phyloP scores from a whole-genome alignment of 805 yeast genomes.

The Cyberlindnera sargentensis region DNA sequence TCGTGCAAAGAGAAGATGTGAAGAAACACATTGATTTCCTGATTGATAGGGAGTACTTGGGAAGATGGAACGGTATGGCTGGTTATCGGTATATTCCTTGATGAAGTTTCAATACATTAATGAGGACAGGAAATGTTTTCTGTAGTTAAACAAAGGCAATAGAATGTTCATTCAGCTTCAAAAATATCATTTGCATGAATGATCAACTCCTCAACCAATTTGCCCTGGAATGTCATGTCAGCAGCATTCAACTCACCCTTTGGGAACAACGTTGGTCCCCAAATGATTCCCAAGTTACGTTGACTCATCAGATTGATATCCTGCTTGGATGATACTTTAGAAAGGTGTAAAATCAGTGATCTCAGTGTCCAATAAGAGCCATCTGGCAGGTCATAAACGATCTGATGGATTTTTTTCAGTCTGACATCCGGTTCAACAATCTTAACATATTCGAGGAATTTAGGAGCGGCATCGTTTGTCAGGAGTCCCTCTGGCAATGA shows the following conservation, averaged over 20 bases:
- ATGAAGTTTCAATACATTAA: neutral
- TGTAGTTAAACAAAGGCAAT: neutral
- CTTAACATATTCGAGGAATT: conserved; percentile 64
- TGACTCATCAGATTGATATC: conserved; percentile 72
- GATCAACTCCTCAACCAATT: conserved; percentile 78
- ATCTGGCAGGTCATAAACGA: conserved; percentile 87
- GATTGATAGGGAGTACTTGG: conserved; percentile 10
- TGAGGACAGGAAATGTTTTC: neutral
- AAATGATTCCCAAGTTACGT: conserved; percentile 76
- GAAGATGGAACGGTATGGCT: conserved; percentile 4
- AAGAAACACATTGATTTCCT: conserved; percentile 10
- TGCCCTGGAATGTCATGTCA: conserved; percentile 69
- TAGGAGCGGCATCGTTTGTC: conserved; percentile 52
- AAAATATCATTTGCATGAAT: conserved; percentile 77
- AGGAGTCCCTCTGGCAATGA: conserved; percentile 83
- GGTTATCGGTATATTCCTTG: conserved; percentile 16
- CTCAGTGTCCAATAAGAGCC: conserved; percentile 91
- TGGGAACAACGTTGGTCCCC: conserved; percentile 88
- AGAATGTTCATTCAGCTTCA: conserved; percentile 40
- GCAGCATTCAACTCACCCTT: conserved; percentile 60
- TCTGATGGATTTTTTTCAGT: conserved; percentile 73
- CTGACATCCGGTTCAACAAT: conserved; percentile 55
- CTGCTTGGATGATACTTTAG: conserved; percentile 59
- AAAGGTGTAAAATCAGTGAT: conserved; percentile 77
- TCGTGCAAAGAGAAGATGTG: conserved; percentile 2